Conservation (phyloP, 2,329 filamentous ascomycete species). For the Ophiostoma ulmi region DNA sequence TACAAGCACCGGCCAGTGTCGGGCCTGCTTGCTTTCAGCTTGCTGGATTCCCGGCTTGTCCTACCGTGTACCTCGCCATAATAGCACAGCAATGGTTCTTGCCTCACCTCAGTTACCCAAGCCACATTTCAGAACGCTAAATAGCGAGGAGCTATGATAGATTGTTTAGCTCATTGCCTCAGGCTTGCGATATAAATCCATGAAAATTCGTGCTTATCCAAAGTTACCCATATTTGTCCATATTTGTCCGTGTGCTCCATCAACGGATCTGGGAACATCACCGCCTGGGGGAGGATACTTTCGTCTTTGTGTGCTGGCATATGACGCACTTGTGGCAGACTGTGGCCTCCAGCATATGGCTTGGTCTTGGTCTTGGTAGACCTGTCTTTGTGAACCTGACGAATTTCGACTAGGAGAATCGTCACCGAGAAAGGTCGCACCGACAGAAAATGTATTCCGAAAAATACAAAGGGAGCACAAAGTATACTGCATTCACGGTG, state of each 20-base stretch:
- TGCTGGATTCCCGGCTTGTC: conserved; percentile 14
- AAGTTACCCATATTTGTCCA: neutral
- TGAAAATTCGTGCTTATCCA: neutral
- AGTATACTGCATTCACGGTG: neutral
- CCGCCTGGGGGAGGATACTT: neutral
- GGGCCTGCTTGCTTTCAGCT: conserved; percentile 12
- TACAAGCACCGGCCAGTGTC: conserved; percentile 19
- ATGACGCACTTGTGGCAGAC: conserved; percentile 2
- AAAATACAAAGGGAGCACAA: conserved; percentile 2
- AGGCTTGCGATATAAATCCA: neutral
- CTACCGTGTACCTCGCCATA: neutral
- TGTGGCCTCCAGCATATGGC: conserved; percentile 6
- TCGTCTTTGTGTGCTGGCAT: neutral
- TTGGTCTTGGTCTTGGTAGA: neutral
- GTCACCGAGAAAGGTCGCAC: conserved; percentile 11
- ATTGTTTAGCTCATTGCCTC: neutral
- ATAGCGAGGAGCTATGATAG: neutral
- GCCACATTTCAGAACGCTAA: conserved; percentile 8
- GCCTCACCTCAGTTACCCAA: conserved; percentile 1
- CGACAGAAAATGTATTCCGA: neutral
- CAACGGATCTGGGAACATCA: neutral
- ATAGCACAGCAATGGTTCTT: neutral
- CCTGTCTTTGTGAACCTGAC: neutral
- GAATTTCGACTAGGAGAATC: neutral
- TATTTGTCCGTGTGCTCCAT: neutral